Percentiles rank a stretch among this genome's conserved stretches.
These are phyloP conservation scores for Phoma sp. DNA, from an alignment of 2,329 filamentous ascomycete species.

Conservation along the genomic window DNA sequence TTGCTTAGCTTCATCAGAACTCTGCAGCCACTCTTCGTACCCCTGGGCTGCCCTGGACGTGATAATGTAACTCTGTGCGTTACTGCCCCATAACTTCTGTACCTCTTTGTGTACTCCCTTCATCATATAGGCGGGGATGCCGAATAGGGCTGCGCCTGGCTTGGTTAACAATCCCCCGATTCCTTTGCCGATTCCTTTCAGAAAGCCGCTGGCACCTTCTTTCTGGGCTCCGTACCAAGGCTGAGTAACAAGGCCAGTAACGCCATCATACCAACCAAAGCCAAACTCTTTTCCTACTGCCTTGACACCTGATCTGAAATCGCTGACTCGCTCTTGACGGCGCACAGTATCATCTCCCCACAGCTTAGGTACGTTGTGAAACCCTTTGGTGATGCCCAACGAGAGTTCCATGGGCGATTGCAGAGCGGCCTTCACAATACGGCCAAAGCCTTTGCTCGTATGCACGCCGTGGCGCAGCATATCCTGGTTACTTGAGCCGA, in stretches of 20 bases:
- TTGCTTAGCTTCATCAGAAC: constrained; percentile 21
- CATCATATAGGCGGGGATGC: constrained; percentile 25
- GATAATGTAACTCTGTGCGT: constrained; percentile 20
- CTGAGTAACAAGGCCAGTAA: constrained; percentile 30
- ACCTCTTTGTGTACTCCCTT: constrained; percentile 27
- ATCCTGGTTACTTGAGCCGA: constrained; percentile 14
- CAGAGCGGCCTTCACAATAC: constrained; percentile 12
- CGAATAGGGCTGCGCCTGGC: constrained; percentile 24
- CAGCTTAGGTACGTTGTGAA: constrained; percentile 32
- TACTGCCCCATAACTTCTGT: constrained; percentile 1
- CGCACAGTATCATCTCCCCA: constrained; percentile 32
- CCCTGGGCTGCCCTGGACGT: constrained; percentile 25
- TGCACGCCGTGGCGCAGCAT: constrained; percentile 28
- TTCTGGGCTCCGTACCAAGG: constrained; percentile 28
- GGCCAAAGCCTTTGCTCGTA: constrained; percentile 20
- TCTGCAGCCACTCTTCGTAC: constrained; percentile 27
- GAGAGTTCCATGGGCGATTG: constrained; percentile 25
- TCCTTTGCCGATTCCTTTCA: constrained; percentile 35
- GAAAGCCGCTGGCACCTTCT: constrained; percentile 29
- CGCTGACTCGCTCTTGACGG: constrained; percentile 25
- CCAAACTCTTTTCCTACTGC: constrained; percentile 31
- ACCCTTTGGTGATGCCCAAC: constrained; percentile 24
- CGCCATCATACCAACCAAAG: constrained; percentile 32
- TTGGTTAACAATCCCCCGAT: constrained; percentile 34
- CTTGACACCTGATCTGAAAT: constrained; percentile 25